Evolutionary conservation across 345 rosid species (phyloP).

Genomic region (Hirschfeldia incana): DNA sequence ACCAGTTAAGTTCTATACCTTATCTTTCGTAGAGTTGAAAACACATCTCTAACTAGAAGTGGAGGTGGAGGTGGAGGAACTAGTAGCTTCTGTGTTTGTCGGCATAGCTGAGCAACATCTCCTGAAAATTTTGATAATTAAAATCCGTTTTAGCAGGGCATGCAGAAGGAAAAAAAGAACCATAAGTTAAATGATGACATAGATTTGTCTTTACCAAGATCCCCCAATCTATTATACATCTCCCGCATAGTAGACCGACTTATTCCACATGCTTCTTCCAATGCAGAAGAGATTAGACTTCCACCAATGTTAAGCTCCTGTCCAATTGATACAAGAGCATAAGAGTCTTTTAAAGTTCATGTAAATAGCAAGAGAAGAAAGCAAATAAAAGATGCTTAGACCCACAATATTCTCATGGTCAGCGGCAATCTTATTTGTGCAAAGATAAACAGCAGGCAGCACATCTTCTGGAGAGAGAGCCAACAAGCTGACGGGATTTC

Average conservation of each 20-base stretch:
- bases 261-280: slow-evolving; percentile 90
- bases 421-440: slow-evolving; percentile 85
- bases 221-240: slow-evolving; percentile 75
- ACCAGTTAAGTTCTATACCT: slow-evolving; percentile 49
- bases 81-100: slow-evolving; percentile 80
- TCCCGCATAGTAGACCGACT: slow-evolving; percentile 66
- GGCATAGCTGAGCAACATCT: slow-evolving; percentile 87
- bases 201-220: slow-evolving; percentile 62
- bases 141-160: background rate
- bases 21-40: slow-evolving; percentile 64
- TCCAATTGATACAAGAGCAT: slow-evolving; percentile 27
- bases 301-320: slow-evolving; percentile 91
- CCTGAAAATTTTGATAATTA: slow-evolving; percentile 46
- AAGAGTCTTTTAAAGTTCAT: background rate
- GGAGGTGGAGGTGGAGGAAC: slow-evolving; percentile 71
- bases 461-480: slow-evolving; percentile 88
- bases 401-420: slow-evolving; percentile 79
- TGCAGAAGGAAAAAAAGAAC: slow-evolving; percentile 6
- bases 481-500: slow-evolving; percentile 59
- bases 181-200: background rate
- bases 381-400: slow-evolving; percentile 22
- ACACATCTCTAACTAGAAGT: slow-evolving; percentile 70
- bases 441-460: slow-evolving; percentile 77
- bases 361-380: background rate
- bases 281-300: slow-evolving; percentile 70